Percentiles rank a stretch among this genome's conserved stretches.
Evolutionary conservation across 768 basidiomycete species (phyloP).

Genomic region (Suillus brevipes): DNA sequence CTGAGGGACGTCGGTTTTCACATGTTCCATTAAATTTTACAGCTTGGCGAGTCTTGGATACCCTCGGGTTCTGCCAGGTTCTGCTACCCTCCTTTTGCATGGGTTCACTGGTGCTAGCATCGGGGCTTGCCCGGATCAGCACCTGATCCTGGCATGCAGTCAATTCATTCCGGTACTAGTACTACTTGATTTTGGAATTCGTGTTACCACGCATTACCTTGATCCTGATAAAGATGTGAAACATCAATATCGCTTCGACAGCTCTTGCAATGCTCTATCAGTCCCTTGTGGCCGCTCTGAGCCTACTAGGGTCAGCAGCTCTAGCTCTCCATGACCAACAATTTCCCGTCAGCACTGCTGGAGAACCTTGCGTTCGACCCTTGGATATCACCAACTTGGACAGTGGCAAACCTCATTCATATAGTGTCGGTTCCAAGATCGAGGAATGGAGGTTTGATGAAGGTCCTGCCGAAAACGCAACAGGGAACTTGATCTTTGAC

Average conservation of each 20-base stretch:
- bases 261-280: neutral
- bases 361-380: neutral
- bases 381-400: neutral
- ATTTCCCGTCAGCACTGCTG: neutral
- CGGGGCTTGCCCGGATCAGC: no score
- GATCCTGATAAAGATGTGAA: neutral
- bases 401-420: neutral
- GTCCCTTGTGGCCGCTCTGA: neutral
- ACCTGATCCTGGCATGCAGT: no score
- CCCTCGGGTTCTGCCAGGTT: no score
- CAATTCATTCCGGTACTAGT: no score
- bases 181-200: no score
- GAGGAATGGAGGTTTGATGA: slow-evolving; percentile 22
- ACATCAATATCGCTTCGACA: neutral
- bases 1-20: no score
- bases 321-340: neutral
- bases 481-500: slow-evolving; percentile 37
- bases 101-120: no score
- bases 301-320: neutral
- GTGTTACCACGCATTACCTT: no score
- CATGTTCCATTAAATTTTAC: no score
- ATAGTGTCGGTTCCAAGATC: neutral
- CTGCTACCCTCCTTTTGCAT: no score
- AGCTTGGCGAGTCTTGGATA: no score
- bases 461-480: slow-evolving; percentile 27